Percentiles rank a stretch among this genome's conserved stretches.
These are phyloP conservation scores for Huntiella moniliformis DNA, from an alignment of 2,329 filamentous ascomycete genomes.

Conservation along the genomic window DNA sequence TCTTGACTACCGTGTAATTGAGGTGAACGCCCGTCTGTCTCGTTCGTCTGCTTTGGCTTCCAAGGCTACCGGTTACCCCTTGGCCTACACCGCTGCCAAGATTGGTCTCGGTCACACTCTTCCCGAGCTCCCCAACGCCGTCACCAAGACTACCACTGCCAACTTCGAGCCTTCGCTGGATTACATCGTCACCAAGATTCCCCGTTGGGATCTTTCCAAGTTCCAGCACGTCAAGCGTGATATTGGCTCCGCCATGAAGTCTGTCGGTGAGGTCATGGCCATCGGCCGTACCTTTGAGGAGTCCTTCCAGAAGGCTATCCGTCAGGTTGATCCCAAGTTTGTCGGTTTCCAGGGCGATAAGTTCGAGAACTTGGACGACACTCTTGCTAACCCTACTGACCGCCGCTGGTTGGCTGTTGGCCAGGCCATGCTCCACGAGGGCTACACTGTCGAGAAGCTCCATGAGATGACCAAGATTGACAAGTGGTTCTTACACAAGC, in stretches of 20 bases:
- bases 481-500: constrained; percentile 98
- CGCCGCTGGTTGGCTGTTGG: constrained; percentile 94
- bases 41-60: constrained; percentile 92
- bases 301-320: constrained; percentile 96
- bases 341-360: constrained; percentile 88
- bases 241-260: constrained; percentile 98
- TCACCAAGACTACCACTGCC: constrained; percentile 95
- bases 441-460: constrained; percentile 78
- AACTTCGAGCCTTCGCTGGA: constrained; percentile 97
- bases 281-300: constrained; percentile 98
- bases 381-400: constrained; percentile 82
- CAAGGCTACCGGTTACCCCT: constrained; percentile 92
- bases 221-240: constrained; percentile 98
- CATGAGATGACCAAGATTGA: constrained; percentile 96
- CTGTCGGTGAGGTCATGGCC: constrained; percentile 97
- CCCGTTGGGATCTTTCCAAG: constrained; percentile 94
- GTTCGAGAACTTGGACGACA: constrained; percentile 81
- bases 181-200: constrained; percentile 97
- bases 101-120: constrained; percentile 91
- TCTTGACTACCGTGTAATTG: constrained; percentile 94
- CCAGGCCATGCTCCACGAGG: constrained; percentile 93
- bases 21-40: constrained; percentile 96
- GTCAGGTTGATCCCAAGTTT: constrained; percentile 84
- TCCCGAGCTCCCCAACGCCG: constrained; percentile 89
- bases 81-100: constrained; percentile 95